These are phyloP conservation scores for Penicillium sp. DNA, from an alignment of 2,329 filamentous ascomycete genomes.

Conservation along the genomic window DNA sequence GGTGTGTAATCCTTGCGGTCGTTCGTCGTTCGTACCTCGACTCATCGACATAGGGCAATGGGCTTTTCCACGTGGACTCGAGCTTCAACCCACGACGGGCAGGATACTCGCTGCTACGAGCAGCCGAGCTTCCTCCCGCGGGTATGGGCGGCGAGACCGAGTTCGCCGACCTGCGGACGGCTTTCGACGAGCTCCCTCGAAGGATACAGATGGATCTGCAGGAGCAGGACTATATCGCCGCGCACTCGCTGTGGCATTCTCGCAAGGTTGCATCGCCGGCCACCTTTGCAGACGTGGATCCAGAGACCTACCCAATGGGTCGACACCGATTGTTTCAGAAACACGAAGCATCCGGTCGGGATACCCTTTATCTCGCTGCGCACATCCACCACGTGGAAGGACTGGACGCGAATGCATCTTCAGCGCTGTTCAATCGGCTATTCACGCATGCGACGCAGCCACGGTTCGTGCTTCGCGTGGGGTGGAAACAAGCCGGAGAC, in stretches of 20 bases:
- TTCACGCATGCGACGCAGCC: constrained; percentile 48
- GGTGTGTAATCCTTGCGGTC: constrained; percentile 19
- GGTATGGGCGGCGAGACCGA: constrained; percentile 52
- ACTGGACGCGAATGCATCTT: constrained; percentile 35
- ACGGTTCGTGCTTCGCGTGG: constrained; percentile 48
- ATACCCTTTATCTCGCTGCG: constrained; percentile 55
- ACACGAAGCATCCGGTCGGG: constrained; percentile 53
- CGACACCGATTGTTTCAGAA: constrained; percentile 52
- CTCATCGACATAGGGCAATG: constrained; percentile 41
- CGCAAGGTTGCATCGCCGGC: constrained; percentile 53
- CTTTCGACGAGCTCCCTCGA: constrained; percentile 48
- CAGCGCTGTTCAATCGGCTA: constrained; percentile 35
- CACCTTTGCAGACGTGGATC: constrained; percentile 49
- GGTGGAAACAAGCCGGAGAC: constrained; percentile 52
- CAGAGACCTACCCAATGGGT: constrained; percentile 37
- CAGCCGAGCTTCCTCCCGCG: constrained; percentile 48
- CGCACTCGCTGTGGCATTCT: constrained; percentile 55
- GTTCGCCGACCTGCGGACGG: constrained; percentile 54
- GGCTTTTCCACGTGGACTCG: constrained; percentile 56
- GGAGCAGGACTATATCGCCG: constrained; percentile 46
- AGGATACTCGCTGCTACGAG: constrained; percentile 52
- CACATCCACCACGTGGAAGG: constrained; percentile 56
- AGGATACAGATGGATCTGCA: constrained; percentile 37
- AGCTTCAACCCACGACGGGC: constrained; percentile 57
- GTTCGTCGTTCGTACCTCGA: too few relatives aligned